Percentiles rank a stretch among this genome's conserved stretches.
Conservation (phyloP, 331 rosid species). For the Pyracantha coccinea region DNA sequence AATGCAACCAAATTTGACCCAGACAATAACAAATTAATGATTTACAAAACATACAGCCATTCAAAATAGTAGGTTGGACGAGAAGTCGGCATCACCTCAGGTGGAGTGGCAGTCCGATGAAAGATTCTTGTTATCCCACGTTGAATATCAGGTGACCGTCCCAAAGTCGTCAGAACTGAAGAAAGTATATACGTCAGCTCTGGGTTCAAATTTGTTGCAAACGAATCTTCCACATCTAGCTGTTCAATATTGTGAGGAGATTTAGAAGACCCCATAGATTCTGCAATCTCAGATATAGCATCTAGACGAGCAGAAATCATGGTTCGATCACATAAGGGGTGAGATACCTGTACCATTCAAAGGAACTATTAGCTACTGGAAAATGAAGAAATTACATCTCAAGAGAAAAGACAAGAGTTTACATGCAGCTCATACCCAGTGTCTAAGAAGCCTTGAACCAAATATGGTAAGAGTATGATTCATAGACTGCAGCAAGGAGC, state of each 20-base stretch:
- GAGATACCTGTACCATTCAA: conserved; percentile 66
- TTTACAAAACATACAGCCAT: not conserved
- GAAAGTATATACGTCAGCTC: conserved; percentile 50
- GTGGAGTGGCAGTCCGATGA: conserved; percentile 73
- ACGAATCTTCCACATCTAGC: conserved; percentile 28
- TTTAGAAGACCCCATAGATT: conserved; percentile 69
- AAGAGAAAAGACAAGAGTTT: not conserved
- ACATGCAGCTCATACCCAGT: conserved; percentile 56
- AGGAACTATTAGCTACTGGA: conserved; percentile 15
- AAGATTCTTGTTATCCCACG: conserved; percentile 90
- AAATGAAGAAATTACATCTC: conserved; percentile 9
- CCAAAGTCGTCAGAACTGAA: conserved; percentile 58
- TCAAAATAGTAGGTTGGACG: not conserved
- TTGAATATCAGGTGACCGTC: conserved; percentile 76
- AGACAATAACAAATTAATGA: not conserved
- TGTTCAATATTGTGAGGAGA: conserved; percentile 26
- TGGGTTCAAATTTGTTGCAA: conserved; percentile 35
- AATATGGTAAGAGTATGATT: conserved; percentile 76
- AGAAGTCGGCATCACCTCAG: conserved; percentile 56
- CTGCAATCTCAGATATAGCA: conserved; percentile 84
- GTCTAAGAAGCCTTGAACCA: conserved; percentile 93
- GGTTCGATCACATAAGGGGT: conserved; percentile 75
- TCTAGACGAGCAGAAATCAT: conserved; percentile 78
- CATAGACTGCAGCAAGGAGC: conserved; percentile 81
- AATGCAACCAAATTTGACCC: not conserved